Evolutionary conservation across 2,329 filamentous ascomycete genomes (phyloP), one percentile per base, ranked within the genome.

Genomic region (Pestalotiopsis sp.): DNA sequence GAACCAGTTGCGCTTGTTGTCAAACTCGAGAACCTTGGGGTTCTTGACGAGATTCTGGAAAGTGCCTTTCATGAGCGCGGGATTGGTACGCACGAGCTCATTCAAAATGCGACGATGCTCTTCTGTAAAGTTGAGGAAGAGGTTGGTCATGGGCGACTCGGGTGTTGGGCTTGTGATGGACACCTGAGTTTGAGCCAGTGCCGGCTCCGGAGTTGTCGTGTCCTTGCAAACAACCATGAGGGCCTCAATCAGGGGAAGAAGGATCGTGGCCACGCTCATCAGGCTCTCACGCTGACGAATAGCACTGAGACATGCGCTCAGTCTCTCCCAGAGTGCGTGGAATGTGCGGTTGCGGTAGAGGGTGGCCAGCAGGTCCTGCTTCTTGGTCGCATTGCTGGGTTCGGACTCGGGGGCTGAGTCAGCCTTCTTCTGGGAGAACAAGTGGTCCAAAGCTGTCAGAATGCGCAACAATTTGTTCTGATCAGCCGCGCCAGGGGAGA

Each of bases 171-270:
- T 97, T 25, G 92, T 90, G 14, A 91, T 84, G 78, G 93, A 87
- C 62, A 96, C 93, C 78, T 86, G 78, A 75, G 77, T 79, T 72
- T 87, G 79, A 61, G 82, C 76, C 11, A 78, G 81, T 31, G 89
- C 83, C 4, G 39, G 31, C 70, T 96, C 93, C 76, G 91, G 91
- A 67, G 94, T 85, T 1, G 94, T 92, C 9, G 94, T 97, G 80
- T 98, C 98, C 85, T 98, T 99, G 87, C 97, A 99, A 36, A 99
- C 95, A 66, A 99, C 96, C 96, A 99, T 99, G 70, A 99, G 85
- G 5, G 95, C 94, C 80, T 99, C 96, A 70, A 99, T 98, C 38
- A 99, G 85, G 38, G 96, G 96, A 45, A 98, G 85, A 31, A 99
- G 87, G 72, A 98, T 98, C 0, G 95, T 98, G 38, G 96, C 97